These are phyloP conservation scores for Sedum album DNA, from an alignment of 164 flowering plant species.

Conservation along the genomic window DNA sequence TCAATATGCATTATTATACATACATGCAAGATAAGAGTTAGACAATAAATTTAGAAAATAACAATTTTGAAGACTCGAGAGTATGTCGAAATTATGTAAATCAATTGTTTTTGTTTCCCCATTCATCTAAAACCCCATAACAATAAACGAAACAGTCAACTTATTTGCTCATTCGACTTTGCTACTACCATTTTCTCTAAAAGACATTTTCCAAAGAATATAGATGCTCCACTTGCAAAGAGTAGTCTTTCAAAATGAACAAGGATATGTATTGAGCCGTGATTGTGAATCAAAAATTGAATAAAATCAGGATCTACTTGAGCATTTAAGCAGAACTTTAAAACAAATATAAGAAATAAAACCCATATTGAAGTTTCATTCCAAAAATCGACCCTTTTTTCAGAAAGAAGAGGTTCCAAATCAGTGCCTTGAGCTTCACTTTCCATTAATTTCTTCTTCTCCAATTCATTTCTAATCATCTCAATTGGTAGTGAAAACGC, in stretches of 20 bases:
- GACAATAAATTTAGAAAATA: not conserved
- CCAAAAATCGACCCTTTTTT: conserved; percentile 44
- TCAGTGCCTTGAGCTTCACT: conserved; percentile 16
- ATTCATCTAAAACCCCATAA: not conserved
- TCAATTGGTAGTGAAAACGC: conserved; percentile 37
- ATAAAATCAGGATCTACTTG: not conserved
- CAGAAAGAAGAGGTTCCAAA: conserved; percentile 36
- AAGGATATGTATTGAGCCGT: not conserved
- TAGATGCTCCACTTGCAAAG: not conserved
- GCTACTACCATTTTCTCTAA: not conserved
- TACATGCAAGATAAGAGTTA: not conserved
- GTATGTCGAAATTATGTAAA: not conserved
- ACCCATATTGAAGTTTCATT: not conserved
- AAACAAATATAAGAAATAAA: not conserved
- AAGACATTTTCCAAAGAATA: not conserved
- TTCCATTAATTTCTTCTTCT: conserved; percentile 25
- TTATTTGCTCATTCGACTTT: not conserved
- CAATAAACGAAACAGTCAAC: not conserved
- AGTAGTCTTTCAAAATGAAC: not conserved
- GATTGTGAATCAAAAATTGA: not conserved
- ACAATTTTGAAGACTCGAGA: not conserved
- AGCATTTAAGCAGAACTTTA: not conserved
- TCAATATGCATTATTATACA: not conserved
- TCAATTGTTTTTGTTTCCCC: not conserved
- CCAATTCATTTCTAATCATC: conserved; percentile 50